Evolutionary conservation across 2,329 filamentous ascomycete species (phyloP).

Genomic region (Blumeria hordei): DNA sequence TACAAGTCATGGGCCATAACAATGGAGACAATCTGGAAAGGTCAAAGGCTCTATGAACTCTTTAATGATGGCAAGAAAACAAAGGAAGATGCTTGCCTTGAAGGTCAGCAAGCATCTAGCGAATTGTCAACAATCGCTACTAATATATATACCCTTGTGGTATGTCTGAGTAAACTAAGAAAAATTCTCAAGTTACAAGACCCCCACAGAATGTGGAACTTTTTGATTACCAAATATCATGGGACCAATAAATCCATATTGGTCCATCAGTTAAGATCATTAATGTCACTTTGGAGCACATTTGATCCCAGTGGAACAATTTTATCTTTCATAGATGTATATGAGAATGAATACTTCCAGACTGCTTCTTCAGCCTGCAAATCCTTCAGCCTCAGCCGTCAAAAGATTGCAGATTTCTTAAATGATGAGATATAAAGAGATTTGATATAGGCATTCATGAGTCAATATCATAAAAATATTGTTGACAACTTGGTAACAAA

Average conservation of each 20-base stretch:
- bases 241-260: neutral
- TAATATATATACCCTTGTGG: neutral
- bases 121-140: neutral
- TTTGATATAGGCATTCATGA: neutral
- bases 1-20: neutral
- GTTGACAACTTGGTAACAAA: neutral
- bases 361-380: neutral
- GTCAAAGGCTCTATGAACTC: neutral
- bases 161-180: neutral
- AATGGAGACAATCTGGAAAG: neutral
- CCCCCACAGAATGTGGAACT: neutral
- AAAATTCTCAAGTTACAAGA: neutral
- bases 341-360: neutral
- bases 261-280: neutral
- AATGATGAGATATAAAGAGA: neutral
- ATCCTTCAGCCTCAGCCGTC: neutral
- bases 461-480: neutral
- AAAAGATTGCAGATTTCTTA: neutral
- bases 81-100: neutral
- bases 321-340: neutral
- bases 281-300: neutral
- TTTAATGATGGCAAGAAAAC: neutral
- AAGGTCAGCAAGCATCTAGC: neutral
- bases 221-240: neutral
- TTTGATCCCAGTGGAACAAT: neutral